These are phyloP conservation scores for Beta macrorhiza DNA, from an alignment of 179 eudicot genomes.

Conservation along the genomic window DNA sequence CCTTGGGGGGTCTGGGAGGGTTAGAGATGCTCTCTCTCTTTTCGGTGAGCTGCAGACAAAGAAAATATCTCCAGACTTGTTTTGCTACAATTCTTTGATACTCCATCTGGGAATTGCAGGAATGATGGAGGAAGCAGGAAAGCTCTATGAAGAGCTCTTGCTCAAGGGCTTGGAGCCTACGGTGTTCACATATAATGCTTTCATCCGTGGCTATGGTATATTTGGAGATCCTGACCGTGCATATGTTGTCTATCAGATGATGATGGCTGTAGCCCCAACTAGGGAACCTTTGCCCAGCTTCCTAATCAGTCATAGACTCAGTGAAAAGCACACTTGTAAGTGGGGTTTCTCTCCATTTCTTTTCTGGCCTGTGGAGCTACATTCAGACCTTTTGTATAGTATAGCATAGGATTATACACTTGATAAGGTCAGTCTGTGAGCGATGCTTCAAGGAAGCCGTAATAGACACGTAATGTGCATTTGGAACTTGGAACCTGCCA, in stretches of 20 bases:
- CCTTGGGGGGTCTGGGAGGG: slow-evolving; percentile 60
- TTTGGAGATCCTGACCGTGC: slow-evolving; percentile 77
- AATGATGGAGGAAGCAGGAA: slow-evolving; percentile 68
- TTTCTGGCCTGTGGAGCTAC: slow-evolving; percentile 8
- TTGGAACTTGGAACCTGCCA: too few relatives aligned
- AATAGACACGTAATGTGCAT: too few relatives aligned
- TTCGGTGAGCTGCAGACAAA: slow-evolving; percentile 59
- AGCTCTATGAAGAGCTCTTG: slow-evolving; percentile 67
- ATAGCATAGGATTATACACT: neutral
- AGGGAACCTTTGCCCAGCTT: slow-evolving; percentile 21
- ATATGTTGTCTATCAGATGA: slow-evolving; percentile 73
- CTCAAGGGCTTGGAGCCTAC: slow-evolving; percentile 76
- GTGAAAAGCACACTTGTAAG: too few relatives aligned
- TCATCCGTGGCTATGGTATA: slow-evolving; percentile 76
- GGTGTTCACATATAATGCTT: slow-evolving; percentile 85
- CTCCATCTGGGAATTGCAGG: slow-evolving; percentile 75
- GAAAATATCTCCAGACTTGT: slow-evolving; percentile 70
- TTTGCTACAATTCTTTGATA: slow-evolving; percentile 76
- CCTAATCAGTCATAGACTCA: too few relatives aligned
- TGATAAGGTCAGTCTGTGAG: neutral
- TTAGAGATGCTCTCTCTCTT: slow-evolving; percentile 62
- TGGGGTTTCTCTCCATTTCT: neutral
- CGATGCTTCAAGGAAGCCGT: too few relatives aligned
- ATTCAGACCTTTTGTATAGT: neutral
- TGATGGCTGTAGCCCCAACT: slow-evolving; percentile 89